Evolutionary conservation across 1,139 yeast genomes (phyloP), one percentile per base, ranked within the genome.

Genomic region (Debaryomyces psychrophilus): DNA sequence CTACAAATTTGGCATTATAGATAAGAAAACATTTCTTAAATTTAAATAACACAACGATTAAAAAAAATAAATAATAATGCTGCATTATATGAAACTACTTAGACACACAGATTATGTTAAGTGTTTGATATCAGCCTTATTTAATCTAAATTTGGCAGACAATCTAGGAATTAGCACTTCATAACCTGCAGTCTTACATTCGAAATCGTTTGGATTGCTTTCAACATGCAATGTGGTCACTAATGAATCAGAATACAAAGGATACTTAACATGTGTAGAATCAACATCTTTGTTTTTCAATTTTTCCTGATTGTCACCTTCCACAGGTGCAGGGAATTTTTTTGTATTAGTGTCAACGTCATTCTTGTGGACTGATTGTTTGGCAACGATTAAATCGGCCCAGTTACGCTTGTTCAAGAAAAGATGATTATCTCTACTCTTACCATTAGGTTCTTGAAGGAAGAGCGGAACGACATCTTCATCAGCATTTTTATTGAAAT

Each of bases 401-500:
- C 92, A 92, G 68, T 92, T 92, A 61, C 98, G 79, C 52, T 81
- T 82, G 53, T 92, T 90, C 65, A 88, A 67, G 57, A 90, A 85
- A 51, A 82, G 79, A 35, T 72, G 65, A 61, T 85, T 83, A 11
- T 66, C 67, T 48, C 96, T 72, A 4, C 53, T 50, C 0, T 67
- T 44, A 3, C 87, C 90, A 56, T 85, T 79, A 1, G 85, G 83
- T 45, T 89, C 88, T 27, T 65, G 62, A 6, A 69, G 59, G 64
- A 92, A 92, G 9, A 92, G 59, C 1, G 88, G 87, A 20, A 90
- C 81, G 65, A 87, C 78, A 56, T 90, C 96, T 63, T 92, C 98
- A 52, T 83, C 87, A 2, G 93, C 83, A 43, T 73, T 65, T 34
- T 60, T 62, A 56, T 79, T 85, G 55, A 82, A 85, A 52, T 77